A percentile compares a stretch with the other conserved stretches of the same genome.
These are phyloP conservation scores for Quercus parvula DNA, from an alignment of 306 rosid species.

Conservation along the genomic window DNA sequence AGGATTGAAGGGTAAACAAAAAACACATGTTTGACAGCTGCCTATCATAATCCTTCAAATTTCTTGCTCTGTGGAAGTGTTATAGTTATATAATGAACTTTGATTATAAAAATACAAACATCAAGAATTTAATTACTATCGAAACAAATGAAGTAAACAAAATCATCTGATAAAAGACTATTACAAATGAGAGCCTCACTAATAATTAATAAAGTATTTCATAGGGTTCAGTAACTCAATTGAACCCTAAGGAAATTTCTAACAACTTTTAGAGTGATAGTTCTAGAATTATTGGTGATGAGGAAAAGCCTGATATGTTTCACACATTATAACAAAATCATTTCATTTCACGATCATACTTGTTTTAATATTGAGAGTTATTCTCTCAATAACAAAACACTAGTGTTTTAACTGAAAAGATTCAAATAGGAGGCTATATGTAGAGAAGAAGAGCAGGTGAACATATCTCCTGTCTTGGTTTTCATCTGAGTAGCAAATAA, in stretches of 20 bases:
- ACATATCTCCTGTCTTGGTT: not conserved
- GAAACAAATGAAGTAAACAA: not conserved
- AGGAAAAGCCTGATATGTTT: not conserved
- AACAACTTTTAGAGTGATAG: not conserved
- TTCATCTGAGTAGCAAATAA: not conserved
- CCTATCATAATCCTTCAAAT: slow-evolving; percentile 55
- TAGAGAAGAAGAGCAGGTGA: not conserved
- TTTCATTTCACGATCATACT: not conserved
- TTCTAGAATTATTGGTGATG: not conserved
- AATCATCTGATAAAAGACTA: too few species aligned
- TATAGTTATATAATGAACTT: slow-evolving; percentile 8
- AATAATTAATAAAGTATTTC: not conserved
- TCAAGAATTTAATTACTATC: not conserved
- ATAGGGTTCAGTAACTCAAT: not conserved
- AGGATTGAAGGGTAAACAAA: slow-evolving; percentile 78
- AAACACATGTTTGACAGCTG: slow-evolving; percentile 83
- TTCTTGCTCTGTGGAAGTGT: slow-evolving; percentile 51
- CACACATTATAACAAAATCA: not conserved
- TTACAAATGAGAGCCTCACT: too few species aligned
- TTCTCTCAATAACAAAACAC: not conserved
- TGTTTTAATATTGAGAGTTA: not conserved
- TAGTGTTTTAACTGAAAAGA: not conserved
- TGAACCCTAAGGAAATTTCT: not conserved
- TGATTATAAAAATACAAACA: not conserved
- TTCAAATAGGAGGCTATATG: not conserved